Evolutionary conservation across 805 yeast species (phyloP).

Genomic region (Citeromyces nyonsensis): DNA sequence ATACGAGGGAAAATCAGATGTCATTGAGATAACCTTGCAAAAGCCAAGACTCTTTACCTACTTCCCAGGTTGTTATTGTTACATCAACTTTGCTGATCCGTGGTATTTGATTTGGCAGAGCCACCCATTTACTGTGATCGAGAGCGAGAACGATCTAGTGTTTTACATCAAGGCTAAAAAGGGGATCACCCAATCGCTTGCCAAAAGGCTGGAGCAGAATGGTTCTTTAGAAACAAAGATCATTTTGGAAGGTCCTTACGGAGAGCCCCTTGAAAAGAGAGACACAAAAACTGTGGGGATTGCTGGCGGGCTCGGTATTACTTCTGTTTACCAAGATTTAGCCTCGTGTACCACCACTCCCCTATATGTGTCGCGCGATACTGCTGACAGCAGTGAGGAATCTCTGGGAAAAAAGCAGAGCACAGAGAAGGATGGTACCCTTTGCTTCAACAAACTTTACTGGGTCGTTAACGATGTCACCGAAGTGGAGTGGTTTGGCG

Average conservation of each 20-base stretch:
- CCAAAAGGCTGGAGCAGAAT: conserved; percentile 9
- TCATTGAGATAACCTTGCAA: conserved; percentile 7
- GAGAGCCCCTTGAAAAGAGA: conserved; percentile 10
- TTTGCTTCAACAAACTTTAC: conserved; percentile 4
- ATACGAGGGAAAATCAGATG: conserved; percentile 3
- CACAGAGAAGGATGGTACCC: background rate
- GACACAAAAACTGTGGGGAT: conserved; percentile 3
- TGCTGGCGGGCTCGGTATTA: conserved; percentile 6
- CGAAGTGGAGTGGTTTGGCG: conserved; percentile 4
- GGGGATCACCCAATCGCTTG: conserved; percentile 30
- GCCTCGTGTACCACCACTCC: conserved; percentile 2
- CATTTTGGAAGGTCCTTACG: conserved; percentile 57
- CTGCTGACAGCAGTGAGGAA: conserved; percentile 6
- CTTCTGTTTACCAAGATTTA: conserved; percentile 3
- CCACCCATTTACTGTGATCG: conserved; percentile 51
- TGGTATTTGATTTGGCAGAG: conserved; percentile 41
- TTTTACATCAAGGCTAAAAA: conserved; percentile 29
- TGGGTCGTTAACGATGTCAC: conserved; percentile 9
- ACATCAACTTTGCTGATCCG: conserved; percentile 33
- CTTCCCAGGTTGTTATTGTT: conserved; percentile 40
- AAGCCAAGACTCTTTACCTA: conserved; percentile 7
- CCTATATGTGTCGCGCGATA: conserved; percentile 10
- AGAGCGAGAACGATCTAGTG: conserved; percentile 18
- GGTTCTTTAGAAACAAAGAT: conserved; percentile 14
- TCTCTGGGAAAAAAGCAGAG: background rate